These are phyloP conservation scores for Viridothelium virens DNA, from an alignment of 495 filamentous ascomycete genomes.

Conservation along the genomic window DNA sequence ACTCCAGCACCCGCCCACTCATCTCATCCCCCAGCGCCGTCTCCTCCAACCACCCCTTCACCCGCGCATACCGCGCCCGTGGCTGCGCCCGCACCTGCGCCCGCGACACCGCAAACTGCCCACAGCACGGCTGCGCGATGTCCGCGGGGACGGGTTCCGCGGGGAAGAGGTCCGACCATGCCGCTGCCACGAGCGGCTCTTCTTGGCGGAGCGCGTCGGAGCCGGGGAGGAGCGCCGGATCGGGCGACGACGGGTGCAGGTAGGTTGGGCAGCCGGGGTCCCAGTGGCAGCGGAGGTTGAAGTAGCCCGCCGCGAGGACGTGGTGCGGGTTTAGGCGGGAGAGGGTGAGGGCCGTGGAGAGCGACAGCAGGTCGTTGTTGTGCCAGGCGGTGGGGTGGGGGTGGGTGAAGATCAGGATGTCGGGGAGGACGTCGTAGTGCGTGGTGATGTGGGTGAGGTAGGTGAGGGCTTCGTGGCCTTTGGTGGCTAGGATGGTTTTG, in stretches of 20 bases:
- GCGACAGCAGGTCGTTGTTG: slow-evolving; percentile 44
- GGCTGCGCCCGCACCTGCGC: slow-evolving; percentile 47
- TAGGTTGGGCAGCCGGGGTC: slow-evolving; percentile 46
- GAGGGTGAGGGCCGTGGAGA: slow-evolving; percentile 39
- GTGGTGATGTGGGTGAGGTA: slow-evolving; percentile 68
- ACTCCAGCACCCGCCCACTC: slow-evolving; percentile 66
- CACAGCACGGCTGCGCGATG: slow-evolving; percentile 49
- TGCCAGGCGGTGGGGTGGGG: slow-evolving; percentile 61
- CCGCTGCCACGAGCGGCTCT: slow-evolving; percentile 44
- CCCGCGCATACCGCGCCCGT: slow-evolving; percentile 51
- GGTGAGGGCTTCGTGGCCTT: slow-evolving; percentile 70
- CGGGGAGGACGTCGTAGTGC: slow-evolving; percentile 60
- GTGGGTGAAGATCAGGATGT: slow-evolving; percentile 64
- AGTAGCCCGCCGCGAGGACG: slow-evolving; percentile 42
- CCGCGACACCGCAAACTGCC: slow-evolving; percentile 51
- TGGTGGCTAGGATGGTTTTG: slow-evolving; percentile 24
- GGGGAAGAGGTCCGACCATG: slow-evolving; percentile 40
- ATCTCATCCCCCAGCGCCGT: slow-evolving; percentile 58
- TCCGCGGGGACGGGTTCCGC: slow-evolving; percentile 46
- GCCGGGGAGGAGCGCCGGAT: slow-evolving; percentile 1
- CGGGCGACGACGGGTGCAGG: slow-evolving; percentile 47
- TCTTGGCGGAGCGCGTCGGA: slow-evolving; percentile 50
- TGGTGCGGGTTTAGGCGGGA: slow-evolving; percentile 37
- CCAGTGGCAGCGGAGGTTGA: slow-evolving; percentile 48
- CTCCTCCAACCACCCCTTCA: slow-evolving; percentile 61